Base-by-base conservation (phyloP, 2,329 filamentous ascomycete species). In the Colletotrichum tropicicola region DNA sequence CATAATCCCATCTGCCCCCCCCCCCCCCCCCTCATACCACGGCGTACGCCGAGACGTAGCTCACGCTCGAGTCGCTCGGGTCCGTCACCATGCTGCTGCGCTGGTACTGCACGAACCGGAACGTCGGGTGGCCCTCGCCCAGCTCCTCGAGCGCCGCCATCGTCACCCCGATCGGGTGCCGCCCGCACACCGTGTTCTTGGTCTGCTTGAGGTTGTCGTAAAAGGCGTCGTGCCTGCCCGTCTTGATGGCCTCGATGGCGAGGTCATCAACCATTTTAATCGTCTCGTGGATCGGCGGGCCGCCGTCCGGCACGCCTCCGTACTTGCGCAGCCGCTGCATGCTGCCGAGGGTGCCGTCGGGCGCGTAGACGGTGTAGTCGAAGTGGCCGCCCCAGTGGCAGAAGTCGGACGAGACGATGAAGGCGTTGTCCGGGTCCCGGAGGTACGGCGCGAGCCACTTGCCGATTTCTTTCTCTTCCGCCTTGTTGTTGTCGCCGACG, bases 351-450 rank as follows among this genome's bases (percentile, higher is more conserved):
- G 78, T 74, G 35, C 73, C 75, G 72, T 69, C 83, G 59, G 66
- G 85, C 65, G 65, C 85, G 75, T 98, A 97, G 64, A 91, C 91
- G 27, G 89, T 92, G 77, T 98, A 99, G 59, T 86, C 82, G 77
- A 98, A 99, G 51, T 93, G 86, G 0, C 83, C 71, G 10, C 96
- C 96, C 96, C 96, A 99, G 78, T 99, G 96, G 69, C 95, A 98
- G 76, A 99, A 99, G 76, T 99, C 96, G 1, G 94, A 97, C 76
- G 92, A 96, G 68, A 98, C 86, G 66, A 99, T 86, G 74, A 98
- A 98, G 2, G 91, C 89, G 66, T 92, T 97, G 12, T 85, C 81
- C 0, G 90, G 87, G 70, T 97, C 91, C 32, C 84, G 82, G 6
- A 99, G 80, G 75, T 96, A 97, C 0, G 91, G 90, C 1, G 92